phyloP scores from a whole-genome alignment of 2,329 filamentous ascomycete genomes.

The Fusarium clavum region DNA sequence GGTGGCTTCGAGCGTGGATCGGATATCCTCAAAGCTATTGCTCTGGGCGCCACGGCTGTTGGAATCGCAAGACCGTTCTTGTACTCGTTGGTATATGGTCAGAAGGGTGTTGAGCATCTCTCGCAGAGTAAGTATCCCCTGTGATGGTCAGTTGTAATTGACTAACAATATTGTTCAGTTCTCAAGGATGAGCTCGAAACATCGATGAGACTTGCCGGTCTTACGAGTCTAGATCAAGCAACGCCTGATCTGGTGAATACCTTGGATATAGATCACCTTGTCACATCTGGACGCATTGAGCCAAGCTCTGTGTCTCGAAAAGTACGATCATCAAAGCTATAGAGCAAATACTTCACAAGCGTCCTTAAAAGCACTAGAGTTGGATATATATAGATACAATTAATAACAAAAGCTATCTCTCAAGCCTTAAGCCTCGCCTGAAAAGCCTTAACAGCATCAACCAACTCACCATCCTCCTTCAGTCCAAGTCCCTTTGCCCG shows the following conservation, averaged over 20 bases:
- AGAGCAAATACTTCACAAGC: no score
- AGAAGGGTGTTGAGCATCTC: constrained; percentile 65
- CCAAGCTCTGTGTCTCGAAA: constrained; percentile 3
- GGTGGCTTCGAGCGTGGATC: constrained; percentile 65
- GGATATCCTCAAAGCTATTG: constrained; percentile 66
- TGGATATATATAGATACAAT: not conserved
- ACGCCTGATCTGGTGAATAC: constrained; percentile 48
- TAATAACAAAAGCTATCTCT: constrained; percentile 1
- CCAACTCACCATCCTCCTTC: constrained; percentile 56
- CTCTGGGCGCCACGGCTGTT: constrained; percentile 65
- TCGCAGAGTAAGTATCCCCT: constrained; percentile 68
- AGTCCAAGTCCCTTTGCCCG: constrained; percentile 66
- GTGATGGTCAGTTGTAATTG: no score
- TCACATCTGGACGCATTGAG: constrained; percentile 36
- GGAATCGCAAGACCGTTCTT: constrained; percentile 65
- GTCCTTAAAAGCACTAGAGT: no score
- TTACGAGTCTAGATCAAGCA: constrained; percentile 47
- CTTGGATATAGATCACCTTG: constrained; percentile 48
- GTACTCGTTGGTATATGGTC: constrained; percentile 65
- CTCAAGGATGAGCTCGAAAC: constrained; percentile 49
- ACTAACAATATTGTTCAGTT: constrained; percentile 23
- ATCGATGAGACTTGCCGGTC: constrained; percentile 47
- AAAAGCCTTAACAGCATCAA: constrained; percentile 50
- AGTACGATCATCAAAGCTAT: constrained; percentile 34
- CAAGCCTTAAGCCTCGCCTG: constrained; percentile 31